Evolutionary conservation across 495 filamentous ascomycete genomes (phyloP).

Genomic region (Penicillium ochrochloron): DNA sequence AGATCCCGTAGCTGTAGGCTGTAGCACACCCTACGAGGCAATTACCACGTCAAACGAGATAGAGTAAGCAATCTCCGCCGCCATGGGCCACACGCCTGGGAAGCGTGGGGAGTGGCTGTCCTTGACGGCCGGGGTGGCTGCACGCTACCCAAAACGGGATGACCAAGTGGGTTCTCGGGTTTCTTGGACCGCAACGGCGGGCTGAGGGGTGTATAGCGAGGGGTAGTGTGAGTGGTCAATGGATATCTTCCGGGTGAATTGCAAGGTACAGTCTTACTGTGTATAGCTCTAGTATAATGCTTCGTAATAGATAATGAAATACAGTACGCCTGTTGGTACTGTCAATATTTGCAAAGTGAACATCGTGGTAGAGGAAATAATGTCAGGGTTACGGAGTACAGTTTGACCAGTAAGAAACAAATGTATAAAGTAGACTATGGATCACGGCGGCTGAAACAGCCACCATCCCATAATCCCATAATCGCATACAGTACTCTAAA

Average conservation of each 20-base stretch:
- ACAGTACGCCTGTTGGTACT: neutral
- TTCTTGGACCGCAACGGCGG: neutral
- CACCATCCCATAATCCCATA: slow-evolving; percentile 7
- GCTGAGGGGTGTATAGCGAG: neutral
- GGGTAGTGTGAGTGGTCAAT: neutral
- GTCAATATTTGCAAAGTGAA: neutral
- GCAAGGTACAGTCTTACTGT: neutral
- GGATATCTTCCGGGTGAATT: neutral
- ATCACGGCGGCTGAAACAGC: slow-evolving; percentile 4
- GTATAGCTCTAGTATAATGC: neutral
- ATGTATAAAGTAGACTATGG: neutral
- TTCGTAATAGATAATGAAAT: neutral
- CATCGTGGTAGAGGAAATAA: neutral
- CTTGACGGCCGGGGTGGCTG: slow-evolving; percentile 4
- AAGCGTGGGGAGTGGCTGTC: neutral
- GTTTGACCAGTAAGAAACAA: neutral
- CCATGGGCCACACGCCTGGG: neutral
- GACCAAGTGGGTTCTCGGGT: neutral
- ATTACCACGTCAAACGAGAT: neutral
- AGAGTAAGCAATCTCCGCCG: slow-evolving; percentile 1
- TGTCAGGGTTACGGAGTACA: neutral
- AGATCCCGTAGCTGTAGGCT: neutral
- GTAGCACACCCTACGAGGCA: neutral
- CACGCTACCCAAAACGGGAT: neutral
- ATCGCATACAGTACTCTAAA: too few relatives aligned